Conservation (phyloP, 495 filamentous ascomycete species). For the Hyaloscypha bicolor region DNA sequence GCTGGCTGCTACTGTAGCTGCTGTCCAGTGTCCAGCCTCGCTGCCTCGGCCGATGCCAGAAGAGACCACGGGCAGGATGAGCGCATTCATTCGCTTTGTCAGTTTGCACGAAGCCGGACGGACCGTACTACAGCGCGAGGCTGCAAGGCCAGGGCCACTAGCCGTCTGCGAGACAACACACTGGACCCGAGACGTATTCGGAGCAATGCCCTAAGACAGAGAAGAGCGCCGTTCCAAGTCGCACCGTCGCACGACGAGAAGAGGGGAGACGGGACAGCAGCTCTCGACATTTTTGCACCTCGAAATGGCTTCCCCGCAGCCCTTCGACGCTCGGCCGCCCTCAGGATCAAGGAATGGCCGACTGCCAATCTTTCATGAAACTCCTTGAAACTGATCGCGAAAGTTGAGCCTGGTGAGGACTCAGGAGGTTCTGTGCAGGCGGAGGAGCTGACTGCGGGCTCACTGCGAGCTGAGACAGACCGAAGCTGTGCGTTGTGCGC, state of each 20-base stretch:
- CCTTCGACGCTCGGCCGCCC: constrained; percentile 5
- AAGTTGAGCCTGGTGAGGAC: neutral
- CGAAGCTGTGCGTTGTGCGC: neutral
- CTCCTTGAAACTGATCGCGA: neutral
- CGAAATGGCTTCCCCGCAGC: constrained; percentile 19
- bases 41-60: neutral
- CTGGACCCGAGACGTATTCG: constrained; percentile 1
- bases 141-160: neutral
- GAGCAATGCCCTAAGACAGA: constrained; percentile 15
- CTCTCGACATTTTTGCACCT: constrained; percentile 1
- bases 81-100: neutral
- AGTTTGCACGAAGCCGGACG: neutral
- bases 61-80: neutral
- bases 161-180: neutral
- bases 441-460: neutral
- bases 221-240: neutral
- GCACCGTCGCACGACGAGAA: neutral
- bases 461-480: neutral
- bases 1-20: neutral
- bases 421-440: neutral
- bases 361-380: neutral
- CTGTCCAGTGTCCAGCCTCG: neutral
- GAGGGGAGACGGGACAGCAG: neutral
- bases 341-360: neutral
- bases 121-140: neutral